phyloP scores from a whole-genome alignment of 1,284 basidiomycete genomes.

The Leccinum solheimii region DNA sequence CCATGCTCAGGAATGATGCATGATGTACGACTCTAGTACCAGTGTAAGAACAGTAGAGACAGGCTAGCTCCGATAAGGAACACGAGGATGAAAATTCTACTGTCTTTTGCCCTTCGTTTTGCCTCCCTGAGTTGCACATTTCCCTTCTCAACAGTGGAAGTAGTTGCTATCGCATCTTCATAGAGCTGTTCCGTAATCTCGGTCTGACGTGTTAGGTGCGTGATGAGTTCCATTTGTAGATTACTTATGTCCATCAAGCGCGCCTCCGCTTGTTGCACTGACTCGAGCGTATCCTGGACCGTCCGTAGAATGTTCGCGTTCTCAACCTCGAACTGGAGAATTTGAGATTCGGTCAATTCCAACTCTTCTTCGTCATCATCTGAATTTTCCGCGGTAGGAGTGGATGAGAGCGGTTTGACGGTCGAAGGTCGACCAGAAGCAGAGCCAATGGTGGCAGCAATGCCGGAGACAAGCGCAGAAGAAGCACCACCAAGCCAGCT shows the following conservation, averaged over 20 bases:
- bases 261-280: constrained; percentile 86
- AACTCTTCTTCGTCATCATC: constrained; percentile 72
- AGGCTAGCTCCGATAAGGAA: constrained; percentile 87
- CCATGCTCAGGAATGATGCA: neutral
- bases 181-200: constrained; percentile 87
- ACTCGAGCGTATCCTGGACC: constrained; percentile 80
- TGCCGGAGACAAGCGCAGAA: constrained; percentile 52
- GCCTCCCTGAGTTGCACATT: constrained; percentile 86
- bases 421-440: constrained; percentile 35
- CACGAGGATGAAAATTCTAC: constrained; percentile 79
- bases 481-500: constrained; percentile 70
- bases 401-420: constrained; percentile 26
- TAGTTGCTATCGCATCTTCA: constrained; percentile 85
- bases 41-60: constrained; percentile 84
- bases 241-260: constrained; percentile 87
- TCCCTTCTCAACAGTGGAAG: constrained; percentile 81
- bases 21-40: constrained; percentile 49
- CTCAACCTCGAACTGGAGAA: constrained; percentile 88
- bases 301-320: constrained; percentile 81
- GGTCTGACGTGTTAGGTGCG: constrained; percentile 84
- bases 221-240: constrained; percentile 84
- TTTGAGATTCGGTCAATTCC: constrained; percentile 79
- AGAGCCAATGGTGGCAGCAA: constrained; percentile 66
- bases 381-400: constrained; percentile 42
- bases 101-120: constrained; percentile 76